A percentile compares a stretch with the other conserved stretches of the same genome.
Evolutionary conservation across 78 protist genomes (phyloP).

Genomic region (Dictyostelium purpureum): DNA sequence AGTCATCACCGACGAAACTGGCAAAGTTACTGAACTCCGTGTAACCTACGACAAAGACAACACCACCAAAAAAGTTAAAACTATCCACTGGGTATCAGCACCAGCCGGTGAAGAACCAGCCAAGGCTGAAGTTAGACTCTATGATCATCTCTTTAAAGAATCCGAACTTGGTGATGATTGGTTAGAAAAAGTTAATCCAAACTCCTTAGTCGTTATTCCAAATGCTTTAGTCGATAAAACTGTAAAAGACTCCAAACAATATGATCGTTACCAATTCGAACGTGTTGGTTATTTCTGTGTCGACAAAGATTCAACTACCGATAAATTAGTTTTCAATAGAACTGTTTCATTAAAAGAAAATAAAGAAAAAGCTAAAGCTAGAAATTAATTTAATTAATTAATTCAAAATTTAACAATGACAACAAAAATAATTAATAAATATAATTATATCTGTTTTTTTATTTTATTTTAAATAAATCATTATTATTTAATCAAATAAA

Average conservation of each 20-base stretch:
- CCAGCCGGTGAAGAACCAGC: slow-evolving; percentile 7
- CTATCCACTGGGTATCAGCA: slow-evolving; percentile 95
- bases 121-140: slow-evolving; percentile 77
- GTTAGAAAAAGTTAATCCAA: slow-evolving; percentile 59
- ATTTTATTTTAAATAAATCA: neutral
- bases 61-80: slow-evolving; percentile 82
- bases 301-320: slow-evolving; percentile 87
- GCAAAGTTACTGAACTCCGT: slow-evolving; percentile 74
- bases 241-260: slow-evolving; percentile 47
- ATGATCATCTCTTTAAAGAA: slow-evolving; percentile 75
- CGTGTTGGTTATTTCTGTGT: slow-evolving; percentile 94
- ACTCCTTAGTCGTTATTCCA: slow-evolving; percentile 46
- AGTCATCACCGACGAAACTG: slow-evolving; percentile 66
- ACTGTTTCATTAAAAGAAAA: slow-evolving; percentile 92
- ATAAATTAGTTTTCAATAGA: slow-evolving; percentile 92
- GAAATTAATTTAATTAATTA: neutral
- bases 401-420: neutral
- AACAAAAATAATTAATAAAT: neutral
- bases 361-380: slow-evolving; percentile 27
- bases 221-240: slow-evolving; percentile 67
- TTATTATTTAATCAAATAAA: neutral
- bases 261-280: slow-evolving; percentile 93
- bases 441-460: neutral
- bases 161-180: slow-evolving; percentile 75
- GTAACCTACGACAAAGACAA: slow-evolving; percentile 59